Base-by-base conservation (phyloP, 768 basidiomycete genomes). In the Lactarius tabidus region DNA sequence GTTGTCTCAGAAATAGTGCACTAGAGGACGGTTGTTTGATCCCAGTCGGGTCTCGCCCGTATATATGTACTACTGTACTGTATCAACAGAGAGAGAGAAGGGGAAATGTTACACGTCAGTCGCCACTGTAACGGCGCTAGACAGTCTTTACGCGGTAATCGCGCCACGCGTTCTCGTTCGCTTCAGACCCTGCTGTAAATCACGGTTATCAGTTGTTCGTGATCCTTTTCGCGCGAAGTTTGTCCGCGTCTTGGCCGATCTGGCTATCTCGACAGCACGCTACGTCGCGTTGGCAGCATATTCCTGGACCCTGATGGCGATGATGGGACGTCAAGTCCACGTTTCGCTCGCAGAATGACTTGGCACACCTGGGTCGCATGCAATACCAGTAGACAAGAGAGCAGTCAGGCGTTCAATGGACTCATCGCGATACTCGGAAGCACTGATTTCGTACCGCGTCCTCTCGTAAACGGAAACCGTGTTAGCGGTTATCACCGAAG, bases 401-500 rank as follows among this genome's bases (percentile, higher is more conserved):
- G 2, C 17, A 6, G 18, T 39, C 17, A n/a, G 12, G 14, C 3
- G 10, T n/a, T n/a, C n/a, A 26, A 48, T 14, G 26, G 26, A 45
- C 43, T 23, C 43, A 14, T 45, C 20, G 45, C 23, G 45, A 48
- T 48, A 10, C 41, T 23, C 43, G n/a, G 5, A 10, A 48, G 43
- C 8, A 38, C 38, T 38, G 14, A 36, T 36, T 7, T 12, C 38
- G 9, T 2, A 1, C 15, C 38, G 43, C 43, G 43, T n/a, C 10
- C 9, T n/a, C 9, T 20, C 43, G 23, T 45, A 45, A 23, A 45
- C 10, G 9, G 43, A 12, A 23, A 45, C 8, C 33, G 33, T 33
- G 15, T 12, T 9, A 45, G 5, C 59, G 65, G 67, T 14, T 3
- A 67, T 61, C 20, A 12, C 60, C 67, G 66, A 35, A 28, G 39